Base-by-base conservation (phyloP, 1,284 basidiomycete species). In the Ceratobasidium sp. region DNA sequence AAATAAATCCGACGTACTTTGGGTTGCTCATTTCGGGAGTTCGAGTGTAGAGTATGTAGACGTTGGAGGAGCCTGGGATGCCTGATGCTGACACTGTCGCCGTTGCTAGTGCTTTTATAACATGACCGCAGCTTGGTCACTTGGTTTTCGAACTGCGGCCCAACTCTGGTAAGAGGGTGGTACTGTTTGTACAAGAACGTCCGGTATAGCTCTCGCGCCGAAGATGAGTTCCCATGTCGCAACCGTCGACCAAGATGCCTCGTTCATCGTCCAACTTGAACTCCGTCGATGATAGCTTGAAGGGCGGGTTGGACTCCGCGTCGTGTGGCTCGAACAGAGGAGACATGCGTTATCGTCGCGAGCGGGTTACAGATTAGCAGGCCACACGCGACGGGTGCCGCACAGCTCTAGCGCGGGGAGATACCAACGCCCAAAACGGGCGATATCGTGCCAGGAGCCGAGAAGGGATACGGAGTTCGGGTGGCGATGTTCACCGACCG, bases 21-120 rank as follows among this genome's bases (percentile, higher is more conserved):
- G 56, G 44, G n/a, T 71, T 48, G 67, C 56, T 71, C 67, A 71
- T 70, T 42, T 46, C 18, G 11, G 30, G 9, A 8, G 33, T 28
- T 30, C 21, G 30, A 30, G 25, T 48, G 3, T 33, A n/a, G 14
- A 33, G 33, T 16, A 56, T n/a, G 30, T 7, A n/a, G 54, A 36
- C 8, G 12, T 36, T 36, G 33, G 33, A n/a, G 36, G 21, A 54
- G 25, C 33, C 4, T 56, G n/a, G 7, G 54, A 56, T 14, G 46
- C 46, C 33, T 21, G 33, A 30, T n/a, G 3, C 18, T 16, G 25
- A 8, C 30, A 18, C 23, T 25, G 14, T 25, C 30, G 14, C 33
- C 33, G 54, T 16, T 56, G 18, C 28, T 4, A 18, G 7, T 14
- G 23, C 14, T 30, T 56, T 56, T 56, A 56, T 56, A 56, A 11